Evolutionary conservation across 495 filamentous ascomycete species (phyloP), one percentile per base, ranked within the genome.

Genomic region (Penicillium goetzii): DNA sequence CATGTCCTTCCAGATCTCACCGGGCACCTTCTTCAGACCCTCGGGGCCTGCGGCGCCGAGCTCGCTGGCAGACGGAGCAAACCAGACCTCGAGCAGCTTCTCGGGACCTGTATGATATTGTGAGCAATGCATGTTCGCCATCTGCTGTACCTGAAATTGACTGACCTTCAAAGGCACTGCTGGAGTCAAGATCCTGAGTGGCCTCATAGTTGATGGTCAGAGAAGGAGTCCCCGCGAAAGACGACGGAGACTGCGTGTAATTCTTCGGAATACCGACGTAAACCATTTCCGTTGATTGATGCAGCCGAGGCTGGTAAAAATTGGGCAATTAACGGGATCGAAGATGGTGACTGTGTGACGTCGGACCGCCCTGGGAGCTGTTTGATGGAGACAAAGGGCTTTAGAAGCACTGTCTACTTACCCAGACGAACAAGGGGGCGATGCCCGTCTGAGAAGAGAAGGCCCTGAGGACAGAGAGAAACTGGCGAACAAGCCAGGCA

Each of bases 11-110:
- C 96, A 99, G 58, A 86, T 88, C 30, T 94, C 89, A 33, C 86
- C 82, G 17, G 88, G 78, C 32, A 99, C 93, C 8, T 86, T 87
- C 81, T 98, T 99, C 71, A 99, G 78, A 33, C 96, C 96, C 68
- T 85, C 80, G 19, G 90, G 88, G 58, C 85, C 85, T 25, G 88
- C 86, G 38, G 85, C 82, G 3, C 85, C 81, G 1, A 95, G 90
- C 12, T 97, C 86, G 55, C 88, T 80, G 23, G 93, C 81, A 68
- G 90, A 91, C 9, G 96, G 89, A 38, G 90, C 88, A 74, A 99
- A 98, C 96, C 96, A 99, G 68, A 99, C 95, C 80, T 99, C 96
- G 64, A 99, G 86, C 38, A 99, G 84, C 80, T 99, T 99, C 80
- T 99, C 96, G 40, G 96, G 96, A 55, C 95, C 90, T 92, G 58